Evolutionary conservation across 177 flowering plant species (phyloP).

Genomic region (Vitis hybrid): DNA sequence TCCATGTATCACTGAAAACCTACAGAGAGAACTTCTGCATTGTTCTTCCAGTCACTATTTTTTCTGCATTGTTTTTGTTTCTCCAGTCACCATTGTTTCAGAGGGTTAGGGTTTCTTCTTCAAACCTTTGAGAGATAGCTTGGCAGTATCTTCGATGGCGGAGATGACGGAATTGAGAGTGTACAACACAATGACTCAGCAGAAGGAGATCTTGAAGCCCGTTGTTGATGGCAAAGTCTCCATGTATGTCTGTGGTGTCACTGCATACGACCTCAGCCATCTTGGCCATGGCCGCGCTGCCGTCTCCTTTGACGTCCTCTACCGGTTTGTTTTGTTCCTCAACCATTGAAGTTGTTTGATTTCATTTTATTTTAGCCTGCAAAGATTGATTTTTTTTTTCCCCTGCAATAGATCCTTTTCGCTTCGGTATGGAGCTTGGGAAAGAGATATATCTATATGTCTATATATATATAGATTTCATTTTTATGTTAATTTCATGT

Average conservation of each 20-base stretch:
- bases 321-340: slow-evolving; percentile 29
- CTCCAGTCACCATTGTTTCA: no score
- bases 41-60: no score
- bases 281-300: slow-evolving; percentile 76
- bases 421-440: no score
- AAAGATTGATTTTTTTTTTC: no score
- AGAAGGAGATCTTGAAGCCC: slow-evolving; percentile 51
- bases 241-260: slow-evolving; percentile 70
- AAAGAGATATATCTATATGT: no score
- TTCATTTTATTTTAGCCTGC: neutral
- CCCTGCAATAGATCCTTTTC: no score
- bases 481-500: no score
- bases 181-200: slow-evolving; percentile 49
- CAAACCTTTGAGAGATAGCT: neutral
- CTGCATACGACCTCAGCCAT: slow-evolving; percentile 66
- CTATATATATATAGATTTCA: no score
- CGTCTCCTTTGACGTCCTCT: slow-evolving; percentile 59
- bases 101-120: no score
- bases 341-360: neutral
- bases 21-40: no score
- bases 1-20: no score
- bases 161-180: slow-evolving; percentile 3
- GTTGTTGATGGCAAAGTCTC: slow-evolving; percentile 41
- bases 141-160: neutral
- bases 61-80: no score